Percentiles rank a stretch among this genome's conserved stretches.
Conservation (phyloP, 1,284 basidiomycete species). For the Schizophyllum commune region DNA sequence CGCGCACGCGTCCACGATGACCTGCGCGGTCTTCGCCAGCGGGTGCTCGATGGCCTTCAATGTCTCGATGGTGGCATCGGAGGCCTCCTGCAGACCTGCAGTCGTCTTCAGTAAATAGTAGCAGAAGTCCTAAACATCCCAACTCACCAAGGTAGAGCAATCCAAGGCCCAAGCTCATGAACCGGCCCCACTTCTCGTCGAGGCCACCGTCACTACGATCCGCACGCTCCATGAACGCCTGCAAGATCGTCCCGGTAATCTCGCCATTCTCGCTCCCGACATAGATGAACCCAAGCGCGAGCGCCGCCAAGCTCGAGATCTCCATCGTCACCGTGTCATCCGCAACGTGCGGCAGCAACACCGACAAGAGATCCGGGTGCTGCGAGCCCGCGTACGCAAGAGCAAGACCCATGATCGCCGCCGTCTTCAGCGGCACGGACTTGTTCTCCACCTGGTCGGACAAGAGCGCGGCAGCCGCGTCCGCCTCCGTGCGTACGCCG, state of each 20-base stretch:
- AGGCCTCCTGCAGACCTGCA: constrained; percentile 80
- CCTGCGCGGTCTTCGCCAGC: constrained; percentile 84
- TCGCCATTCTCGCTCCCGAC: constrained; percentile 96
- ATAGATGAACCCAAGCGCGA: constrained; percentile 92
- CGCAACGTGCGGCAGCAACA: constrained; percentile 74
- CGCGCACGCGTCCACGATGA: constrained; percentile 91
- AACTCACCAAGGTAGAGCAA: constrained; percentile 82
- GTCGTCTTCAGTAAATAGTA: constrained; percentile 5
- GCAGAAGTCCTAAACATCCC: neutral
- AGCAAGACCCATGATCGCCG: constrained; percentile 87
- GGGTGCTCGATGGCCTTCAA: constrained; percentile 94
- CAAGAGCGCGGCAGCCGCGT: constrained; percentile 88
- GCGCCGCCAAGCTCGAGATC: constrained; percentile 78
- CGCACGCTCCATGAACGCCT: constrained; percentile 88
- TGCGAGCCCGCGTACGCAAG: constrained; percentile 93
- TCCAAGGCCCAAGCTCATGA: constrained; percentile 86
- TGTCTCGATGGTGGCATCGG: constrained; percentile 93
- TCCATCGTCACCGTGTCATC: constrained; percentile 87
- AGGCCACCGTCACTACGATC: constrained; percentile 71
- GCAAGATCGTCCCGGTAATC: constrained; percentile 83
- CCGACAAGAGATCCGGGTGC: constrained; percentile 76
- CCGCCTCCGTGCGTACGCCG: constrained; percentile 87
- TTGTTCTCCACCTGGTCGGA: constrained; percentile 90
- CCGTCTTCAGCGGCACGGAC: constrained; percentile 76
- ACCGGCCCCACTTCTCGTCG: constrained; percentile 90